Evolutionary conservation across 192 early-diverging fungal species (phyloP).

Genomic region (Cetraspora pellucida): DNA sequence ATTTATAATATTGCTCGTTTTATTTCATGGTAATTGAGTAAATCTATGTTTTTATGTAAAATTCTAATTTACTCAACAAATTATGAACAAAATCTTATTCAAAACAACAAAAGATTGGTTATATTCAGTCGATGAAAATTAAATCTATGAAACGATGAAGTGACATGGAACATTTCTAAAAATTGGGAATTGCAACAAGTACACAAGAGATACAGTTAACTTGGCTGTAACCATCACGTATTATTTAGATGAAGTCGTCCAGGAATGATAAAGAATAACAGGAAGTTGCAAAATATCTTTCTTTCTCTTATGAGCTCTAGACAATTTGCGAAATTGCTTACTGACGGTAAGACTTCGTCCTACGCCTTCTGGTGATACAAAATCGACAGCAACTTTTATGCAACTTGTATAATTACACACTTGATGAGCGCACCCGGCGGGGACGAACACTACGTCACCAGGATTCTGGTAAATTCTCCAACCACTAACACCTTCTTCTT

Average conservation of each 20-base stretch:
- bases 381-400: slow-evolving; percentile 74
- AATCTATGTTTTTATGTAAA: too few relatives aligned
- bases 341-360: slow-evolving; percentile 48
- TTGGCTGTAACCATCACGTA: neutral
- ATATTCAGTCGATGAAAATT: too few relatives aligned
- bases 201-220: neutral
- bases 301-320: slow-evolving; percentile 39
- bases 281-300: slow-evolving; percentile 57
- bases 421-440: slow-evolving; percentile 77
- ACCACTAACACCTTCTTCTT: slow-evolving; percentile 43
- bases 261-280: slow-evolving; percentile 48
- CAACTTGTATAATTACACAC: slow-evolving; percentile 68
- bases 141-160: too few relatives aligned
- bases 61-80: too few relatives aligned
- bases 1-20: too few relatives aligned
- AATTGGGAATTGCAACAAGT: too few relatives aligned
- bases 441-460: slow-evolving; percentile 77
- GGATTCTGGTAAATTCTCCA: slow-evolving; percentile 68
- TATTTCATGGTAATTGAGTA: too few relatives aligned
- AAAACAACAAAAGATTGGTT: too few relatives aligned
- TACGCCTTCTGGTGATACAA: slow-evolving; percentile 67
- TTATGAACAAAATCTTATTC: too few relatives aligned
- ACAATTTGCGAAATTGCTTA: slow-evolving; percentile 52
- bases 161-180: too few relatives aligned
- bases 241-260: neutral